Evolutionary conservation across 2,329 filamentous ascomycete species (phyloP), one percentile per base, ranked within the genome.

Genomic region (Fusarium continuum): DNA sequence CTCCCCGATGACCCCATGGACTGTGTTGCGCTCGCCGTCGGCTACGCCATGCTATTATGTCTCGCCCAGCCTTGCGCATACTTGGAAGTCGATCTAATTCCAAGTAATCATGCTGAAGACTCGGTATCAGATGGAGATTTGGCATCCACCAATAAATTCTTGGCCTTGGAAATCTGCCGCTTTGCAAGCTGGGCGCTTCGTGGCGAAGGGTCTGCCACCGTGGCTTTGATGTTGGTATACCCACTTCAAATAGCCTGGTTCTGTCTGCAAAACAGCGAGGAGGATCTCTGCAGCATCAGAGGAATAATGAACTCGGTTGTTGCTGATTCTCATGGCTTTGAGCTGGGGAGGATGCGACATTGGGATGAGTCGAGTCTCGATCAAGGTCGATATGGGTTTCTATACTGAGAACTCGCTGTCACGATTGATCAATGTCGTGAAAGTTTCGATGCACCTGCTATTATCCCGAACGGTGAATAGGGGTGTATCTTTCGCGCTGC

Each of bases 191-290:
- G 36, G 39, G 52, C 59, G 8, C 34, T 62, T 3, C 31, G 32
- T 5, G 36, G 23, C 6, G 13, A 43, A 11, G 41, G 34, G 4
- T 44, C 58, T 0, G 40, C 59, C 1, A 47, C 28, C 2, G 26
- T 53, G 17, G 59, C 45, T 6, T 16, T 62, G 2, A 10, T 58
- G 4, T 14, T 62, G 6, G 36, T 62, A 8, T 62, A 58, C 23
- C 59, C 59, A 2, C 41, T 62, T 8, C 59, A 62, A 7, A 63
- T 62, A 41, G 46, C 59, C 1, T 62, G 59, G 58, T 63, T 20
- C 6, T 58, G 31, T 14, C 7, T 62, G 2, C 52, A 62, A n/a
- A 6, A 16, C 4, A 63, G 31, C 1, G 26, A 32, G 1, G 28
- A 29, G 5, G 53, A 47, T 0, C 45, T 63, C 0, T 3, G 11